Percentiles rank a stretch among this genome's conserved stretches.
phyloP scores from a whole-genome alignment of 768 basidiomycete genomes.

The Postia placenta region DNA sequence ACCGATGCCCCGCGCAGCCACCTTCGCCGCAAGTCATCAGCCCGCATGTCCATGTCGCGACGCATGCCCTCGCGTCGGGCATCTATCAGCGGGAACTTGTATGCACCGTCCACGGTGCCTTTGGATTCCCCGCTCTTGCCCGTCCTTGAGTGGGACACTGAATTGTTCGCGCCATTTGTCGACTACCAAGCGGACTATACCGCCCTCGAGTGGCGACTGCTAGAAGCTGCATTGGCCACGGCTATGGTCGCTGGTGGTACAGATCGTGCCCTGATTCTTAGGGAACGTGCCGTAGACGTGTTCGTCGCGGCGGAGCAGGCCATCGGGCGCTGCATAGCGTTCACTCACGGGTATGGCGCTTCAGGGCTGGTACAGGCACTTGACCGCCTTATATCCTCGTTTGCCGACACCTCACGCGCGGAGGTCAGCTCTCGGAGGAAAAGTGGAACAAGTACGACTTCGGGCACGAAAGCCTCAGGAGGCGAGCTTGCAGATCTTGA shows the following conservation, averaged over 20 bases:
- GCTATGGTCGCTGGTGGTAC: constrained; percentile 19
- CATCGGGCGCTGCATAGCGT: constrained; percentile 60
- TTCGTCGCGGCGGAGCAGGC: constrained; percentile 79
- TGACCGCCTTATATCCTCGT: constrained; percentile 64
- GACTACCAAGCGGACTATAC: constrained; percentile 87
- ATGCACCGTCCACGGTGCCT: constrained; percentile 2
- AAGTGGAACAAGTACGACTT: constrained; percentile 10
- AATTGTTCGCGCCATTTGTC: constrained; percentile 90
- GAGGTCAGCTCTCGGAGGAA: constrained; percentile 33
- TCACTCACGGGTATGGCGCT: constrained; percentile 89
- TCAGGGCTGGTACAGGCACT: constrained; percentile 68
- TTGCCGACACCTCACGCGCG: constrained; percentile 60
- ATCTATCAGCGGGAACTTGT: constrained; percentile 23
- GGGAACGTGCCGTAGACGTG: constrained; percentile 71
- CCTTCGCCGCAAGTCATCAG: constrained; percentile 16
- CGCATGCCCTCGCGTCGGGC: constrained; percentile 18
- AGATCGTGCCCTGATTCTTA: constrained; percentile 58
- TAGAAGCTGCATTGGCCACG: constrained; percentile 53
- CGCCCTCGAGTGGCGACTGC: constrained; percentile 62
- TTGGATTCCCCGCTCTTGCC: constrained; percentile 7
- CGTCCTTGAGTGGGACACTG: constrained; percentile 74
- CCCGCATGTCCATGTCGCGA: constrained; percentile 27
- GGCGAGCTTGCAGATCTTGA: constrained; percentile 73
- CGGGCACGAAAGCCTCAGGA: constrained; percentile 27
- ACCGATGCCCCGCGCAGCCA: constrained; percentile 8